Conservation (phyloP, 139 green algal species). For the Pleodorina starrii region DNA sequence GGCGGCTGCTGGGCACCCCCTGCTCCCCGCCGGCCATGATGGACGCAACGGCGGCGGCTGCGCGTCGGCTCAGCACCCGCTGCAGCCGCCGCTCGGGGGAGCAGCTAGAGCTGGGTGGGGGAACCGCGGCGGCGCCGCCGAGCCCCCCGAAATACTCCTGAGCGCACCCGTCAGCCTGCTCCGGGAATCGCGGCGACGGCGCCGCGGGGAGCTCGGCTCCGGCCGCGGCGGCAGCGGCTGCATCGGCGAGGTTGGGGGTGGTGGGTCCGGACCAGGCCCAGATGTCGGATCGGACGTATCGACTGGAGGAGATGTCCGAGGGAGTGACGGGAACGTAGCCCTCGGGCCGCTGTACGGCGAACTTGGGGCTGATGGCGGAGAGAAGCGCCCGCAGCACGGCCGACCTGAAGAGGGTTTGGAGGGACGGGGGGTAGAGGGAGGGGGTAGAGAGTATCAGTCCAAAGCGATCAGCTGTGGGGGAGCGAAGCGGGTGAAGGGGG, state of each 20-base stretch:
- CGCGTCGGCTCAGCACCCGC: neutral
- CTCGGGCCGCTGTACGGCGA: constrained; percentile 25
- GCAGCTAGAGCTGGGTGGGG: neutral
- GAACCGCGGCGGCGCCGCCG: neutral
- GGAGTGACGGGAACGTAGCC: constrained; percentile 36
- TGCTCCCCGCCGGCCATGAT: neutral
- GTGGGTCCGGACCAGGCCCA: neutral
- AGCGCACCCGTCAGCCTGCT: too few species aligned
- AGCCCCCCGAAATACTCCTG: too few species aligned
- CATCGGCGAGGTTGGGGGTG: neutral
- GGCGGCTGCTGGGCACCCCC: too few species aligned
- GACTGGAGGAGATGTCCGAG: constrained; percentile 13
- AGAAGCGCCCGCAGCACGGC: constrained; percentile 30
- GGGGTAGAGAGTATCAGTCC: too few species aligned
- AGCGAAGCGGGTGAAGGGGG: too few species aligned
- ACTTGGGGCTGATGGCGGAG: constrained; percentile 7
- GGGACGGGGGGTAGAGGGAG: neutral
- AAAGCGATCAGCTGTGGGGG: too few species aligned
- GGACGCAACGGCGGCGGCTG: neutral
- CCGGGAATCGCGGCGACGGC: neutral
- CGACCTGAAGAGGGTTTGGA: constrained; percentile 16
- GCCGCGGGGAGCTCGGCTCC: neutral
- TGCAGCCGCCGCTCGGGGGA: neutral
- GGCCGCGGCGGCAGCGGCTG: neutral
- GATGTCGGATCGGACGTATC: constrained; percentile 42